phyloP scores from a whole-genome alignment of 305 asterid species.

The Salvia sclarea region DNA sequence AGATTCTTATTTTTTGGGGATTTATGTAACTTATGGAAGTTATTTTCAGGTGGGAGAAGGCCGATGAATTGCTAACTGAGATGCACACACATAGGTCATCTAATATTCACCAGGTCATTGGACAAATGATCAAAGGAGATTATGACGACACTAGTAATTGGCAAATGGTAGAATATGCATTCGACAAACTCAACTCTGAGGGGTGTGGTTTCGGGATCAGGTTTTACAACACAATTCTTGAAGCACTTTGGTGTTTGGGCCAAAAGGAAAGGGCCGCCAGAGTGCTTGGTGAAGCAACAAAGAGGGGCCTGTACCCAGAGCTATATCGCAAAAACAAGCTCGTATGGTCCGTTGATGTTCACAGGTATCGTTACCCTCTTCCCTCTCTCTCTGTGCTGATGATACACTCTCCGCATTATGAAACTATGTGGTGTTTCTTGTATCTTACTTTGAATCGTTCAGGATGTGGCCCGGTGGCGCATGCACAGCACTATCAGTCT shows the following conservation, averaged over 20 bases:
- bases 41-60: constrained; percentile 72
- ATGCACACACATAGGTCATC: constrained; percentile 70
- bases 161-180: constrained; percentile 96
- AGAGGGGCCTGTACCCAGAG: constrained; percentile 87
- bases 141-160: constrained; percentile 79
- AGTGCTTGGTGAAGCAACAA: constrained; percentile 88
- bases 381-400: not conserved
- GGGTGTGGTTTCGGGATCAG: constrained; percentile 89
- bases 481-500: constrained; percentile 78
- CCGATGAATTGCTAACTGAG: constrained; percentile 66
- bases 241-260: constrained; percentile 96
- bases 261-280: constrained; percentile 94
- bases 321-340: constrained; percentile 75
- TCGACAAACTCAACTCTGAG: constrained; percentile 87
- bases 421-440: constrained; percentile 25
- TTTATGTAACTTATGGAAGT: constrained; percentile 31
- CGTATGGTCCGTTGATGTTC: constrained; percentile 90
- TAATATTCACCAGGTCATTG: constrained; percentile 84
- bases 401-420: constrained; percentile 2
- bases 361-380: constrained; percentile 56
- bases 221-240: constrained; percentile 76
- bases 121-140: constrained; percentile 91
- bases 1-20: constrained; percentile 19
- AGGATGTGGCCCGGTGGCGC: constrained; percentile 99
- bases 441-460: constrained; percentile 30